These are phyloP conservation scores for Apiospora hydei DNA, from an alignment of 2,329 filamentous ascomycete genomes.

Conservation along the genomic window DNA sequence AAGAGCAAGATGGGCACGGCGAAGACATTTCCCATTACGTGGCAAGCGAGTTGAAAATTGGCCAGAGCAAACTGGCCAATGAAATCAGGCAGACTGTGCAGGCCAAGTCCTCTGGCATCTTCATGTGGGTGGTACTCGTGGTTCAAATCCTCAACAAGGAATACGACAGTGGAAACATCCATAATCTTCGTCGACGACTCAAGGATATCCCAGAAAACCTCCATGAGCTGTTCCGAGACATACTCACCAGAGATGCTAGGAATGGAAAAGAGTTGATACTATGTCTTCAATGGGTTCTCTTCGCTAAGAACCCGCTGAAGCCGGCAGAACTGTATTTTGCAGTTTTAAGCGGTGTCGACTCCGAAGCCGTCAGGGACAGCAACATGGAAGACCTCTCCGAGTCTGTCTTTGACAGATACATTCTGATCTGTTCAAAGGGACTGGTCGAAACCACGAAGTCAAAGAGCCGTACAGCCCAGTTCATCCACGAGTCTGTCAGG, in stretches of 20 bases:
- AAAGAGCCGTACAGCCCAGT: conserved; percentile 50
- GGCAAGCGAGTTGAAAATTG: background rate
- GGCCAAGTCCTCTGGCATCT: conserved; percentile 8
- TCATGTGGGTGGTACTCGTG: conserved; percentile 33
- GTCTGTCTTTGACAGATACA: background rate
- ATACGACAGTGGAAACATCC: conserved; percentile 34
- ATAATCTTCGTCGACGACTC: conserved; percentile 39
- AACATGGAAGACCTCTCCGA: background rate
- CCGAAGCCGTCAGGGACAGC: background rate
- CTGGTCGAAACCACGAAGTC: conserved; percentile 51
- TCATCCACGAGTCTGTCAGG: conserved; percentile 60
- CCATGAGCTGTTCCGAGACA: conserved; percentile 56
- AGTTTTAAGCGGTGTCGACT: conserved; percentile 40
- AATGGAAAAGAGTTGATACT: conserved; percentile 50
- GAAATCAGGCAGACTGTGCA: background rate
- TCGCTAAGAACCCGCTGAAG: conserved; percentile 50
- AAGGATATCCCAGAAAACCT: conserved; percentile 48
- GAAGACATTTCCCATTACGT: background rate
- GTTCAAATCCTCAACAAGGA: conserved; percentile 48
- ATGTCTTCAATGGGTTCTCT: conserved; percentile 63
- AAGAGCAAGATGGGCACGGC: conserved; percentile 43
- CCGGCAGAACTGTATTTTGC: conserved; percentile 55
- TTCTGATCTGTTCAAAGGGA: conserved; percentile 52
- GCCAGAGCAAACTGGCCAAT: background rate
- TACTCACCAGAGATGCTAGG: conserved; percentile 54